phyloP scores from a whole-genome alignment of 2,329 filamentous ascomycete genomes.

The Fusarium marasasianum region DNA sequence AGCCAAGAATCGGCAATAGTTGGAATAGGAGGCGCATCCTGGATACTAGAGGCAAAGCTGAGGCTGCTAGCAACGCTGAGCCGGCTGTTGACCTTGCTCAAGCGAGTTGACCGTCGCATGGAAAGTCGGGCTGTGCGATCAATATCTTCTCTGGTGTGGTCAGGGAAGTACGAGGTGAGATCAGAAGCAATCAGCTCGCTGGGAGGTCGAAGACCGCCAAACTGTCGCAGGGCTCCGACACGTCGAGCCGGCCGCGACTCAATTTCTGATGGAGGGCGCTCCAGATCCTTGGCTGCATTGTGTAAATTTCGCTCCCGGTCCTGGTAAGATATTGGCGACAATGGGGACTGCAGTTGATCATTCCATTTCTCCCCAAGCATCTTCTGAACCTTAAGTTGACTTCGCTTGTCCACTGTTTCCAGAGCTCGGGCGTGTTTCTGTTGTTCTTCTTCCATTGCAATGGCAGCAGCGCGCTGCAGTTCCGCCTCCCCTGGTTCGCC shows the following conservation, averaged over 20 bases:
- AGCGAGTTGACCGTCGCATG: slow-evolving; percentile 85
- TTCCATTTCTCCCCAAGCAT: slow-evolving; percentile 88
- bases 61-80: slow-evolving; percentile 93
- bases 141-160: slow-evolving; percentile 92
- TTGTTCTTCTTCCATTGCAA: slow-evolving; percentile 87
- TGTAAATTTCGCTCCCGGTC: slow-evolving; percentile 75
- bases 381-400: slow-evolving; percentile 88
- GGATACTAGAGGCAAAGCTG: slow-evolving; percentile 90
- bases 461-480: slow-evolving; percentile 85
- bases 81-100: slow-evolving; percentile 92
- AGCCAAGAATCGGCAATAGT: slow-evolving; percentile 96
- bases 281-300: slow-evolving; percentile 66
- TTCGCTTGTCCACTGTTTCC: slow-evolving; percentile 75
- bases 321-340: slow-evolving; percentile 80
- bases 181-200: slow-evolving; percentile 98
- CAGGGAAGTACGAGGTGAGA: slow-evolving; percentile 95
- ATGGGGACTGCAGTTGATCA: slow-evolving; percentile 80
- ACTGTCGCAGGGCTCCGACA: slow-evolving; percentile 73
- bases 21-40: slow-evolving; percentile 92
- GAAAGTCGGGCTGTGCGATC: slow-evolving; percentile 95
- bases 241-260: slow-evolving; percentile 54
- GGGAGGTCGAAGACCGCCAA: slow-evolving; percentile 90
- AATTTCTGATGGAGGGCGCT: slow-evolving; percentile 64
- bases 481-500: slow-evolving; percentile 90
- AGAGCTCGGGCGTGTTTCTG: slow-evolving; percentile 74